Percentiles rank a stretch among this genome's conserved stretches.
Conservation (phyloP, 2,329 filamentous ascomycete genomes). For the Thielaviopsis ethacetica region DNA sequence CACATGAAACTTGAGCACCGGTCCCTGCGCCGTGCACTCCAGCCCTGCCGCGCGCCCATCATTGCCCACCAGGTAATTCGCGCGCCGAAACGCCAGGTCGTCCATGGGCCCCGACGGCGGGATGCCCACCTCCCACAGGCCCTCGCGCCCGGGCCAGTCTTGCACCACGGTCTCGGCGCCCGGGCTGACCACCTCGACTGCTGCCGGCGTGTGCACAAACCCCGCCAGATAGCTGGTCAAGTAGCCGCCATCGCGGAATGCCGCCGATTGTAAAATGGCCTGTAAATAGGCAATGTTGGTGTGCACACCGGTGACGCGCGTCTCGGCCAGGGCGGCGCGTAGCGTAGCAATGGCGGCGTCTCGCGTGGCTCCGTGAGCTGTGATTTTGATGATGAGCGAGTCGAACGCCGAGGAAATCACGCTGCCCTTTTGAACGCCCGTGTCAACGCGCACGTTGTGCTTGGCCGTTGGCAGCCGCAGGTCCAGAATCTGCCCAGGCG, state of each 20-base stretch:
- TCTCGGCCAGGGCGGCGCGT: constrained; percentile 38
- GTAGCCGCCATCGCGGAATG: constrained; percentile 18
- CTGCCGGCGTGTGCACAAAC: constrained; percentile 16
- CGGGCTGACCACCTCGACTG: constrained; percentile 22
- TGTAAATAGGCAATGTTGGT: constrained; percentile 22
- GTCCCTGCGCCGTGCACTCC: constrained; percentile 21
- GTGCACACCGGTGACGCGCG: constrained; percentile 18
- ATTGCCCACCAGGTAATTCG: constrained; percentile 23
- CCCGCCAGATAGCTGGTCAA: constrained; percentile 21
- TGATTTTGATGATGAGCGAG: constrained; percentile 61
- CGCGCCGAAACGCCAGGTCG: constrained; percentile 19
- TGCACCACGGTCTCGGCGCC: constrained; percentile 24
- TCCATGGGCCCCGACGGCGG: constrained; percentile 28
- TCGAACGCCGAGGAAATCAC: constrained; percentile 61
- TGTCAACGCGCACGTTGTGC: constrained; percentile 44
- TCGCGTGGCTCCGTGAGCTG: constrained; percentile 44
- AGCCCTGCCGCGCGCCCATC: constrained; percentile 17
- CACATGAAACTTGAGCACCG: constrained; percentile 20
- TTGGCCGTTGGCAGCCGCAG: constrained; percentile 37
- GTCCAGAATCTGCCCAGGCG: constrained; percentile 48
- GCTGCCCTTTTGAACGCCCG: constrained; percentile 52
- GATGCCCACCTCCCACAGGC: constrained; percentile 24
- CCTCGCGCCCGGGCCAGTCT: constrained; percentile 24
- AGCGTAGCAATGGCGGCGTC: constrained; percentile 48
- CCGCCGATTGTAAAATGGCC: constrained; percentile 17